Percentiles rank a stretch among this genome's conserved stretches.
Evolutionary conservation across 163 green algal species (phyloP).

Genomic region (Chlorella variabilis): DNA sequence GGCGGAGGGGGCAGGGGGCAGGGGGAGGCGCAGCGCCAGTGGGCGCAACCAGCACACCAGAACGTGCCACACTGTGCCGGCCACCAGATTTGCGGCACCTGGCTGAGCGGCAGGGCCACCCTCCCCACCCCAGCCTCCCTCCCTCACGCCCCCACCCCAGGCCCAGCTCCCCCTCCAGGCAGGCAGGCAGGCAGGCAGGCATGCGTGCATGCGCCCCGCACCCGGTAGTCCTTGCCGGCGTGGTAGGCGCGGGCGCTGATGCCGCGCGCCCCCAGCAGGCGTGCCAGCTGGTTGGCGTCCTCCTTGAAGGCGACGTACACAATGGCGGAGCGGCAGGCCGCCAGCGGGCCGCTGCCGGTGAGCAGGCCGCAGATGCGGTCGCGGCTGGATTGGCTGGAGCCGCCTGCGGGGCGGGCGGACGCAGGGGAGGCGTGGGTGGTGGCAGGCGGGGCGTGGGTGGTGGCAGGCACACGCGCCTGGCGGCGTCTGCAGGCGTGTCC

Average conservation of each 20-base stretch:
- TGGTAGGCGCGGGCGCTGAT: constrained; percentile 77
- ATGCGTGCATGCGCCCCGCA: no score
- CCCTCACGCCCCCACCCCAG: not conserved
- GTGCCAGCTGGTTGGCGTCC: constrained; percentile 71
- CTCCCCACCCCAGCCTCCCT: not conserved
- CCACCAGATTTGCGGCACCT: no score
- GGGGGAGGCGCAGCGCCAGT: no score
- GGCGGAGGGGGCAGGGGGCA: not conserved
- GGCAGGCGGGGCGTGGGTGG: not conserved
- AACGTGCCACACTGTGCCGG: no score
- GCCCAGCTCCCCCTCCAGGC: no score
- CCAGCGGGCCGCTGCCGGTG: constrained; percentile 45
- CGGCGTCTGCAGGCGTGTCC: no score
- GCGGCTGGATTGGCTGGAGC: not conserved
- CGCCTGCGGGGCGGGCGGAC: not conserved
- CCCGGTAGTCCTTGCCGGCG: constrained; percentile 62
- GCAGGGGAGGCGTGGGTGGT: no score
- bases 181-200: no score
- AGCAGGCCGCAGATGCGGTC: constrained; percentile 53
- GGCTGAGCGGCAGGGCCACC: not conserved
- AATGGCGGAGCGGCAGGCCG: constrained; percentile 54
- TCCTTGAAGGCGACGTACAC: constrained; percentile 80
- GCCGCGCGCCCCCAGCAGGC: constrained; percentile 59
- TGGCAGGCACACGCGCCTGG: no score
- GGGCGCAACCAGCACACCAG: no score